Percentiles rank a stretch among this genome's conserved stretches.
Conservation (phyloP, 331 rosid species). For the Ulmus americana region DNA sequence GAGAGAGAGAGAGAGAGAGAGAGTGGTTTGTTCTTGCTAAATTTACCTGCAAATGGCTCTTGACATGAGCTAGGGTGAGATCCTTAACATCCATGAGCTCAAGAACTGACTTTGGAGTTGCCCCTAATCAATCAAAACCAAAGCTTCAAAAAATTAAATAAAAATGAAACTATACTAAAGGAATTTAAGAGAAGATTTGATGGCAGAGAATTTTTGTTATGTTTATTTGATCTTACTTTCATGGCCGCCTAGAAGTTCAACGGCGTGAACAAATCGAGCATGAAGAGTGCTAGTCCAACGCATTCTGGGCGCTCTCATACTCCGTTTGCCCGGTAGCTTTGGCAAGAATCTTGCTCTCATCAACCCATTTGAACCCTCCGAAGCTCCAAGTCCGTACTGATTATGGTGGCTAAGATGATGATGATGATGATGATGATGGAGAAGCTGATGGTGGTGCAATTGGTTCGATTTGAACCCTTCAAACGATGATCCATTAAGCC, state of each 20-base stretch:
- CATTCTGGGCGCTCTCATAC: conserved; percentile 95
- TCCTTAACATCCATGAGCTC: conserved; percentile 98
- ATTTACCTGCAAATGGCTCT: conserved; percentile 90
- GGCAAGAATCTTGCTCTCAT: conserved; percentile 78
- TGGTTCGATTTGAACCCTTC: conserved; percentile 49
- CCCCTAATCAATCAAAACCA: conserved; percentile 44
- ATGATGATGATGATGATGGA: not conserved
- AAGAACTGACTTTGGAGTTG: conserved; percentile 90
- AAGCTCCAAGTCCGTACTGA: conserved; percentile 36
- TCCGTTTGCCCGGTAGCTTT: conserved; percentile 64
- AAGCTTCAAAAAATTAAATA: not conserved
- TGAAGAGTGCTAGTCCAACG: conserved; percentile 90
- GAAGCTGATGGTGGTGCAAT: conserved; percentile 31
- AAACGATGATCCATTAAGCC: conserved; percentile 40
- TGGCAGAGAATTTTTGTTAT: not conserved
- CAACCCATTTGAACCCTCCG: conserved; percentile 44
- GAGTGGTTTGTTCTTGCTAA: not conserved
- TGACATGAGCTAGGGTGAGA: conserved; percentile 93
- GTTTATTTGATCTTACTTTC: conserved; percentile 46
- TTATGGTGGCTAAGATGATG: conserved; percentile 6
- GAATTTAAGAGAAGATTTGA: not conserved
- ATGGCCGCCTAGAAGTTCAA: conserved; percentile 93
- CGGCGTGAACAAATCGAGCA: conserved; percentile 84
- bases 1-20: not conserved
- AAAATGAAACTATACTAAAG: conserved; percentile 6